phyloP scores from a whole-genome alignment of 306 rosid species.

The Alnus rubra region DNA sequence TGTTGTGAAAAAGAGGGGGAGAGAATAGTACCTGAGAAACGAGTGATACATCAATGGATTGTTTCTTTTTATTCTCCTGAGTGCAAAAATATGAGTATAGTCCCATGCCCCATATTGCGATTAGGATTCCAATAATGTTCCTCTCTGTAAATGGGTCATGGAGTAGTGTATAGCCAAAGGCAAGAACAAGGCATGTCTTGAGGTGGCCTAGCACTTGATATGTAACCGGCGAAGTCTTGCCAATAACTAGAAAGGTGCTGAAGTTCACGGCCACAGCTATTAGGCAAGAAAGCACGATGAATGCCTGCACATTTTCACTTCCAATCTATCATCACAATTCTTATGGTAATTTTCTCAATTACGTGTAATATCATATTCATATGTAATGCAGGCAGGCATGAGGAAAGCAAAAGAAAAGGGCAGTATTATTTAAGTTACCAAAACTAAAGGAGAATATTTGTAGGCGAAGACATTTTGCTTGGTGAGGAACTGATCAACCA shows the following conservation, averaged over 20 bases:
- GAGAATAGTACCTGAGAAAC: conserved; percentile 56
- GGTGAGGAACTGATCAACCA: conserved; percentile 83
- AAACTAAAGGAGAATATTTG: conserved; percentile 76
- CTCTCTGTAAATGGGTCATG: conserved; percentile 93
- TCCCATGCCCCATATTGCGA: conserved; percentile 90
- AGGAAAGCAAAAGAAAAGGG: not conserved
- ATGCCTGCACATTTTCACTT: conserved; percentile 45
- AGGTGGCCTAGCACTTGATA: conserved; percentile 97
- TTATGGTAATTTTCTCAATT: too few species aligned
- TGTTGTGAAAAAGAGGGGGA: not conserved
- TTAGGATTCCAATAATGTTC: conserved; percentile 77
- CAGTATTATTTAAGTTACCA: conserved; percentile 42
- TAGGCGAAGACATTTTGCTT: conserved; percentile 75
- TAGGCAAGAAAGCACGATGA: conserved; percentile 82
- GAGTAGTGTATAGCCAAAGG: conserved; percentile 91
- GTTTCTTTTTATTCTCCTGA: conserved; percentile 84
- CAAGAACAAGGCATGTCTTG: conserved; percentile 93
- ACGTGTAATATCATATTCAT: too few species aligned
- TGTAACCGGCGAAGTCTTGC: conserved; percentile 97
- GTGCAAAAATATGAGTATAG: conserved; percentile 88
- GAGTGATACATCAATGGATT: conserved; percentile 49
- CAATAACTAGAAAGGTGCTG: conserved; percentile 91
- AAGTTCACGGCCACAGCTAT: conserved; percentile 95
- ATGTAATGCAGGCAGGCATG: not conserved
- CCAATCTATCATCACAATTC: not conserved